A percentile compares a stretch with the other conserved stretches of the same genome.
phyloP scores from a whole-genome alignment of 2,329 filamentous ascomycete genomes.

The Claviceps arundinis region DNA sequence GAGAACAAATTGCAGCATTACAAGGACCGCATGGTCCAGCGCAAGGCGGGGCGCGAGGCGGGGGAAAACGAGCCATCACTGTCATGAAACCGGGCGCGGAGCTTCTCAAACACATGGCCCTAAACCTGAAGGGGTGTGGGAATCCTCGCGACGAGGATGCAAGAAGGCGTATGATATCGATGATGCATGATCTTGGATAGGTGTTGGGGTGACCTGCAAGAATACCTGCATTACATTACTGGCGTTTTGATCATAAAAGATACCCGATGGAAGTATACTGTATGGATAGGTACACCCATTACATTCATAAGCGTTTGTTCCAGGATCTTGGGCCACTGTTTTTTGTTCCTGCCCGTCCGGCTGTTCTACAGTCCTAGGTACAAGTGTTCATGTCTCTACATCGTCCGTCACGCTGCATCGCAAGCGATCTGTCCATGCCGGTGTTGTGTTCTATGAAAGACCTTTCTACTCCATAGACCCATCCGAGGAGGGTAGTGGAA shows the following conservation, averaged over 20 bases:
- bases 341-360: neutral
- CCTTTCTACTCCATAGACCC: constrained; percentile 19
- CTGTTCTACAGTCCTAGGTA: neutral
- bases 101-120: neutral
- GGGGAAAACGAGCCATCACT: too few species aligned
- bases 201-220: neutral
- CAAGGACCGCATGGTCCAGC: constrained; percentile 24
- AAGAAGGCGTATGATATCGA: neutral
- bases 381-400: too few species aligned
- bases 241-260: constrained; percentile 4
- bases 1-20: constrained; percentile 30
- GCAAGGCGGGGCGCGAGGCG: constrained; percentile 11
- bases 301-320: neutral
- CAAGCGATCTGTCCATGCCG: too few species aligned
- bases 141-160: neutral
- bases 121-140: neutral
- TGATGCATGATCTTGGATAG: neutral
- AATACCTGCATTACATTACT: neutral
- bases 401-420: too few species aligned
- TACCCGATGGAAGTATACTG: constrained; percentile 2
- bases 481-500: constrained; percentile 50
- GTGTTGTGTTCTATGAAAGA: too few species aligned
- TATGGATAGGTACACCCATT: neutral
- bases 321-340: neutral
- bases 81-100: too few species aligned